Conservation (phyloP, 768 basidiomycete species). For the Fomitopsis serialis region DNA sequence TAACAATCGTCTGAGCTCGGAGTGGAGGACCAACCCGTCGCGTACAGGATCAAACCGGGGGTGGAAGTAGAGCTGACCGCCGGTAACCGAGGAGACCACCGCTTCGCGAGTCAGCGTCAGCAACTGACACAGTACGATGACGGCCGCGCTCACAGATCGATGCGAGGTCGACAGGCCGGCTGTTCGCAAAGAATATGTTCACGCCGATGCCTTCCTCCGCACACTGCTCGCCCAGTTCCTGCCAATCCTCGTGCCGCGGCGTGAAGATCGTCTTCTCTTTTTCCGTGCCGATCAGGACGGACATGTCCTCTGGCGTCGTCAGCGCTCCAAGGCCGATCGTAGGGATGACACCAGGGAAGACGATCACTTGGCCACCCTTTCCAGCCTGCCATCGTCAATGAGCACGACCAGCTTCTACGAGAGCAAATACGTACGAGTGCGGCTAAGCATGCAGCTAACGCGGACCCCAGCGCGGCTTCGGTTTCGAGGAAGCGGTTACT, state of each 20-base stretch:
- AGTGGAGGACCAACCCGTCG: slow-evolving; percentile 60
- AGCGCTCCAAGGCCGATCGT: slow-evolving; percentile 71
- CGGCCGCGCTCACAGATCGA: slow-evolving; percentile 59
- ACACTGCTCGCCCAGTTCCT: slow-evolving; percentile 80
- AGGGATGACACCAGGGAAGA: slow-evolving; percentile 69
- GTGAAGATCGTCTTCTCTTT: slow-evolving; percentile 80
- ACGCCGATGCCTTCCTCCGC: slow-evolving; percentile 88
- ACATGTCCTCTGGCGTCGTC: slow-evolving; percentile 50
- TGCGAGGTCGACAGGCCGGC: slow-evolving; percentile 77
- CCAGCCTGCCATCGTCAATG: slow-evolving; percentile 40
- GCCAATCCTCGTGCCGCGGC: slow-evolving; percentile 78
- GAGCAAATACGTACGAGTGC: slow-evolving; percentile 23
- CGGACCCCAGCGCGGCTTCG: slow-evolving; percentile 75
- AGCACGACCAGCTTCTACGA: background rate
- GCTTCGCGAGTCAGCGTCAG: slow-evolving; percentile 32
- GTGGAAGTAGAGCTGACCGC: slow-evolving; percentile 89
- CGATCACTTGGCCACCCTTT: slow-evolving; percentile 70
- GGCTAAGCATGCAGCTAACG: slow-evolving; percentile 68
- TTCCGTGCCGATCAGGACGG: slow-evolving; percentile 70
- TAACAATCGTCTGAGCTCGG: slow-evolving; percentile 70
- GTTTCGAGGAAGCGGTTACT: slow-evolving; percentile 42
- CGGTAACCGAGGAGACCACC: slow-evolving; percentile 63
- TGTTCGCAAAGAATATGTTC: slow-evolving; percentile 82
- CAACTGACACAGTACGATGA: background rate
- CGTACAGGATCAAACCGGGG: slow-evolving; percentile 76